Base-by-base conservation (phyloP, 805 yeast species). In the Kluyveromyces aestuarii region DNA sequence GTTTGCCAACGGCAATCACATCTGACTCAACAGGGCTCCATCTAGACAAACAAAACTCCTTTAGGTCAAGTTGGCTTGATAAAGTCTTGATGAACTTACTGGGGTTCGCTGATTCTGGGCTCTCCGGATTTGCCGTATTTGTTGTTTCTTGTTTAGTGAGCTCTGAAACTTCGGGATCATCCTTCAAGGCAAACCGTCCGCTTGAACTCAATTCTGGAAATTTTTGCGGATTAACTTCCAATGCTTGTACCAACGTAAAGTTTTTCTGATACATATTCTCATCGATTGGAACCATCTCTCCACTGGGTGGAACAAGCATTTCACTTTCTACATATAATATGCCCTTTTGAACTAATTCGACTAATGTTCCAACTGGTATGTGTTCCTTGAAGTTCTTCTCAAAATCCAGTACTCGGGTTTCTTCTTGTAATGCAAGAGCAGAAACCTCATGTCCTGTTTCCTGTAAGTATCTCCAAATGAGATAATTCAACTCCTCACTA, bases 381-480 rank as follows among this genome's bases (percentile, higher is more conserved):
- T 70, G 67, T 8, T 68, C 68, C 1, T 76, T 70, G 51, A 76
- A 73, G 47, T 69, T 67, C 2, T 63, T 62, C 42, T 81, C 96
- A 51, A 77, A 75, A 18, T 73, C 72, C 52, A 78, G 72, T 10
- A 85, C 82, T 18, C 75, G 69, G 0, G 91, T 72, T 55, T 86
- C 90, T 55, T 85, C 83, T 53, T 84, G 87, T 27, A 93, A 67
- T 0, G 96, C 95, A 58, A 76, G 80, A 0, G 96, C 89, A 1
- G 93, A 73, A 18, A 87, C 73, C 46, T 86, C 90, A 38, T 63
- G 72, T 2, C 95, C 95, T 6, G 82, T 72, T 63, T 93, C 98
- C 61, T 88, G 96, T 37, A 89, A 73, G 61, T 91, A 93, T 52
- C 97, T 71, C 96, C 96, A 93, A 47, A 91, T 79, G 56, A 93